Evolutionary conservation across 805 yeast genomes (phyloP), one percentile per base, ranked within the genome.

Genomic region (Candida pini): DNA sequence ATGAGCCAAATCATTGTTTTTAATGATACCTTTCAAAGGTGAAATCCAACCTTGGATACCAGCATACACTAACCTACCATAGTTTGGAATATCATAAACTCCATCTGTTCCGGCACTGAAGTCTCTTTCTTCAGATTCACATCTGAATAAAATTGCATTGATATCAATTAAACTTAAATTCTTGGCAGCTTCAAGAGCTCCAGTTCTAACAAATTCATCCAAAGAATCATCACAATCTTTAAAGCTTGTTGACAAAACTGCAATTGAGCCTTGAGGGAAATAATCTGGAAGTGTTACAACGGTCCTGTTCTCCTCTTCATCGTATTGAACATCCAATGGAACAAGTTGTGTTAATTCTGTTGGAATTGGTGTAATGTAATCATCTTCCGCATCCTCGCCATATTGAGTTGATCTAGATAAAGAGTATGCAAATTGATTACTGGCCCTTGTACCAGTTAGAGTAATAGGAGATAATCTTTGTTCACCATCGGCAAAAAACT

Each of bases 11-110:
- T 89, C 78, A 51, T 90, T 90, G 26, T 64, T 61, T 53, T 68
- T 65, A 17, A 88, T 78, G 2, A 87, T 71, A 19, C 64, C 55
- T 37, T 74, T 69, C 44, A 90, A 58, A 1, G 78, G 80, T 0
- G 86, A 67, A 30, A 78, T 73, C 95, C 96, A 90, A 2, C 98
- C 97, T 57, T 87, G 94, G 16, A 92, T 63, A 9, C 98, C 98
- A 26, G 96, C 89, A 58, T 86, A 90, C 0, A 78, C 81, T 30
- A 89, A 63, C 12, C 65, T 64, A 0, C 97, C 97, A 56, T 71
- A 64, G 20, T 70, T 66, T 1, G 97, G 97, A 30, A 90, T 68
- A 31, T 61, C 56, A 59, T 92, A 90, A 0, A 73, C 73, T 8
- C 96, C 96, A 29, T 71, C 79, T 7, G 57, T 48, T 5, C 95